These are phyloP conservation scores for Grosmannia penicillata DNA, from an alignment of 2,329 filamentous ascomycete species.

Conservation along the genomic window DNA sequence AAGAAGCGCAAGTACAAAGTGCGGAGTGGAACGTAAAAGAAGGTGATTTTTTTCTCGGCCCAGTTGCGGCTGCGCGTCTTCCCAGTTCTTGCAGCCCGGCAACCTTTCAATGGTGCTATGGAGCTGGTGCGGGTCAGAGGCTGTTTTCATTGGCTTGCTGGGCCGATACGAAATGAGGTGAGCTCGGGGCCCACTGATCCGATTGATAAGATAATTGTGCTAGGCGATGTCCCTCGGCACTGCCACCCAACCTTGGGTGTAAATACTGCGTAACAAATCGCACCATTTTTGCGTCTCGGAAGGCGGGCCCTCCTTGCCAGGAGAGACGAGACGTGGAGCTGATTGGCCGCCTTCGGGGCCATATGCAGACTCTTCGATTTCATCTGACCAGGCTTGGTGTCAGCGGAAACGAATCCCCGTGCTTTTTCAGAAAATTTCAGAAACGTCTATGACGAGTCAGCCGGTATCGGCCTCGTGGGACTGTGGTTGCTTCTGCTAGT, in stretches of 20 bases:
- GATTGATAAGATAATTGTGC: slow-evolving; percentile 16
- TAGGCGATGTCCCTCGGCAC: neutral
- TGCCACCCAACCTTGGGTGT: neutral
- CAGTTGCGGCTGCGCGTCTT: too few relatives aligned
- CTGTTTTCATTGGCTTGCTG: slow-evolving; percentile 4
- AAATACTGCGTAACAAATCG: too few relatives aligned
- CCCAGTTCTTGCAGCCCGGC: too few relatives aligned
- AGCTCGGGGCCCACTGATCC: slow-evolving; percentile 8
- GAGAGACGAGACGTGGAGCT: neutral
- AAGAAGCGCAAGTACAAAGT: too few relatives aligned
- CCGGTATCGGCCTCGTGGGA: neutral
- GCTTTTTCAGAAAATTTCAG: neutral
- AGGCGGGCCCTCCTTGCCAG: neutral
- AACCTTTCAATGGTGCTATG: neutral
- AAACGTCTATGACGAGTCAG: neutral
- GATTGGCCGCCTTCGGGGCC: slow-evolving; percentile 4
- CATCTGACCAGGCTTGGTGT: slow-evolving; percentile 9
- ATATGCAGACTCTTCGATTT: slow-evolving; percentile 1
- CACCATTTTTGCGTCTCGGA: slow-evolving; percentile 7
- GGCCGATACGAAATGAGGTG: slow-evolving; percentile 2
- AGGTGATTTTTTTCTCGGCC: too few relatives aligned
- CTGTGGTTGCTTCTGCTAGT: too few relatives aligned
- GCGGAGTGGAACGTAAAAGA: too few relatives aligned
- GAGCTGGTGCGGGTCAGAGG: neutral
- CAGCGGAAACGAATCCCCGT: slow-evolving; percentile 6